Percentiles rank a stretch among this genome's conserved stretches.
These are phyloP conservation scores for Annulohypoxylon stygium DNA, from an alignment of 495 filamentous ascomycete species.

Conservation along the genomic window DNA sequence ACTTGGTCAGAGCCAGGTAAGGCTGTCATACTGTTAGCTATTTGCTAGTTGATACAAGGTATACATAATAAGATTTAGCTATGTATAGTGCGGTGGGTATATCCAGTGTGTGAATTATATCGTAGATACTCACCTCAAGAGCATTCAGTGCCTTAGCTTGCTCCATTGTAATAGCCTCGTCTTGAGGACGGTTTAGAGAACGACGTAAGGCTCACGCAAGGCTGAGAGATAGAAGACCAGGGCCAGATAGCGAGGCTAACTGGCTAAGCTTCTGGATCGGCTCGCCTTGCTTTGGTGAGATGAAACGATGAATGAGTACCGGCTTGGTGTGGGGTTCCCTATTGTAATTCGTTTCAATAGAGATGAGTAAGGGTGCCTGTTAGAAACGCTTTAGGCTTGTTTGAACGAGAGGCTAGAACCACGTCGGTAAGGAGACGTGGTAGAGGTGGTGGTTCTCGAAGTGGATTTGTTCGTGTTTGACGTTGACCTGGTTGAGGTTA, in stretches of 20 bases:
- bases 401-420: neutral
- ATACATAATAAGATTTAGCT: conserved; percentile 1
- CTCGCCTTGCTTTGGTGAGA: conserved; percentile 33
- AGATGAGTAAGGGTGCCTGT: neutral
- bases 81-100: neutral
- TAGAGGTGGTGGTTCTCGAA: neutral
- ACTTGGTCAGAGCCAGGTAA: conserved; percentile 87
- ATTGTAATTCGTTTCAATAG: conserved; percentile 22
- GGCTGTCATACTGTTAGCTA: conserved; percentile 63
- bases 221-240: conserved; percentile 26
- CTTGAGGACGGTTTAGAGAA: conserved; percentile 18
- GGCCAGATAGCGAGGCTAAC: conserved; percentile 25
- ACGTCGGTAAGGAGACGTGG: neutral
- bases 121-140: conserved; percentile 64
- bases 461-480: conserved; percentile 31
- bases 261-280: conserved; percentile 27
- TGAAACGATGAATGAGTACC: conserved; percentile 18
- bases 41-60: neutral
- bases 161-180: conserved; percentile 72
- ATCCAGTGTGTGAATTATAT: neutral
- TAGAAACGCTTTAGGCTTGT: conserved; percentile 14
- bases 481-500: conserved; percentile 17
- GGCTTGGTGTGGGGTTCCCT: conserved; percentile 11
- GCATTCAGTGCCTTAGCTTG: conserved; percentile 87
- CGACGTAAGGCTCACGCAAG: conserved; percentile 46